These are phyloP conservation scores for Hyaloscypha variabilis DNA, from an alignment of 495 filamentous ascomycete species.

Conservation along the genomic window DNA sequence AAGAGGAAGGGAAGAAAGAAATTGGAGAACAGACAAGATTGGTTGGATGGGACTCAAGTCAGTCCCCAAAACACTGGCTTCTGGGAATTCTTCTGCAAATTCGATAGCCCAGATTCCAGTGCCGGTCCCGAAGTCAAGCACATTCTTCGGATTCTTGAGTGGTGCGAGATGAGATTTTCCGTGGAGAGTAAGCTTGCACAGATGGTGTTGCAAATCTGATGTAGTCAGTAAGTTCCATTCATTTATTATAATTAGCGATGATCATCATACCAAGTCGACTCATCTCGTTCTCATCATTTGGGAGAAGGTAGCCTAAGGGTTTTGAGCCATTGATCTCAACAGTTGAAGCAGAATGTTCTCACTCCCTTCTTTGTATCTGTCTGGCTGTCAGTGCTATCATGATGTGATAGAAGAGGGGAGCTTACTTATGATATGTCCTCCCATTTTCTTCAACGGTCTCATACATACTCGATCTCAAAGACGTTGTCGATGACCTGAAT, in stretches of 20 bases:
- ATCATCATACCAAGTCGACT: constrained; percentile 44
- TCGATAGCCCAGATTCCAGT: constrained; percentile 63
- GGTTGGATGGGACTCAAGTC: constrained; percentile 41
- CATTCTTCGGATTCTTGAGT: constrained; percentile 39
- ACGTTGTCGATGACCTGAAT: constrained; percentile 3
- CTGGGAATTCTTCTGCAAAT: constrained; percentile 25
- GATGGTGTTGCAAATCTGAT: constrained; percentile 49
- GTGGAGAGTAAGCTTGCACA: constrained; percentile 50
- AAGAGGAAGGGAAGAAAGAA: not conserved
- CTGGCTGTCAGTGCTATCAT: too few relatives aligned
- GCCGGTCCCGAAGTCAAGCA: too few relatives aligned
- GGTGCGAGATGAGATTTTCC: constrained; percentile 46
- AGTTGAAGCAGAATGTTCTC: constrained; percentile 9
- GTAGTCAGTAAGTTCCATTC: constrained; percentile 44
- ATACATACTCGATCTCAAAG: not conserved
- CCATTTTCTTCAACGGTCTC: constrained; percentile 8
- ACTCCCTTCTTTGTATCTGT: constrained; percentile 33
- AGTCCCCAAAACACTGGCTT: constrained; percentile 46
- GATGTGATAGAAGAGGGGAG: too few relatives aligned
- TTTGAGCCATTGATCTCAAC: constrained; percentile 38
- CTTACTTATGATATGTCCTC: constrained; percentile 38
- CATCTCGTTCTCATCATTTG: constrained; percentile 28
- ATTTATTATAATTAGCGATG: constrained; percentile 48
- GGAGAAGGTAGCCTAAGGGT: constrained; percentile 35
- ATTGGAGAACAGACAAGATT: constrained; percentile 20